Evolutionary conservation across 805 yeast genomes (phyloP).

Genomic region (Zygosaccharomyces gambellarensis): DNA sequence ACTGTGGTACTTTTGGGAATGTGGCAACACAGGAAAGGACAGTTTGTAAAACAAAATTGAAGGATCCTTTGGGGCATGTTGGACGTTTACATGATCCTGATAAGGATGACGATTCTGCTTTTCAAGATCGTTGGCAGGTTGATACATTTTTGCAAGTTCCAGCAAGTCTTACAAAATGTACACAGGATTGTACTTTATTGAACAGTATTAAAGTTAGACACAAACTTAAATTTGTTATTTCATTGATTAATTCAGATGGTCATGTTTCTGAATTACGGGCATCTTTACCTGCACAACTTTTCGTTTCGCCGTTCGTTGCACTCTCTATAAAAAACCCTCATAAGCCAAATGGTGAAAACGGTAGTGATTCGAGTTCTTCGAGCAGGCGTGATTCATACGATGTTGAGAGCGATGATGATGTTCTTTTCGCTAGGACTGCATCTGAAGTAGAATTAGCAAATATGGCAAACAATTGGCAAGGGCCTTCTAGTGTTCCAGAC

Average conservation of each 20-base stretch:
- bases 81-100: conserved; percentile 28
- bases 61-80: conserved; percentile 32
- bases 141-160: conserved; percentile 61
- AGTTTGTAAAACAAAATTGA: conserved; percentile 48
- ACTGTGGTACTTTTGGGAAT: conserved; percentile 54
- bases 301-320: conserved; percentile 78
- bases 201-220: conserved; percentile 78
- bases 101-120: conserved; percentile 22
- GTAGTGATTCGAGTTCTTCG: conserved; percentile 13
- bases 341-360: conserved; percentile 6
- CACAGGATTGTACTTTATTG: conserved; percentile 80
- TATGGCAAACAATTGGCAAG: conserved; percentile 12
- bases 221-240: conserved; percentile 75
- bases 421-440: conserved; percentile 37
- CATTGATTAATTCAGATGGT: conserved; percentile 81
- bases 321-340: conserved; percentile 37
- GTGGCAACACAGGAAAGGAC: conserved; percentile 58
- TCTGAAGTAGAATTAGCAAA: conserved; percentile 29
- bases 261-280: conserved; percentile 91
- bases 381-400: conserved; percentile 10
- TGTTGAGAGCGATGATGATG: conserved; percentile 35
- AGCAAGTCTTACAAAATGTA: conserved; percentile 62
- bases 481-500: conserved; percentile 30
- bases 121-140: conserved; percentile 70
- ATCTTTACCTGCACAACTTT: conserved; percentile 72